Evolutionary conservation across 805 yeast species (phyloP).

Genomic region (Candida boleticola): DNA sequence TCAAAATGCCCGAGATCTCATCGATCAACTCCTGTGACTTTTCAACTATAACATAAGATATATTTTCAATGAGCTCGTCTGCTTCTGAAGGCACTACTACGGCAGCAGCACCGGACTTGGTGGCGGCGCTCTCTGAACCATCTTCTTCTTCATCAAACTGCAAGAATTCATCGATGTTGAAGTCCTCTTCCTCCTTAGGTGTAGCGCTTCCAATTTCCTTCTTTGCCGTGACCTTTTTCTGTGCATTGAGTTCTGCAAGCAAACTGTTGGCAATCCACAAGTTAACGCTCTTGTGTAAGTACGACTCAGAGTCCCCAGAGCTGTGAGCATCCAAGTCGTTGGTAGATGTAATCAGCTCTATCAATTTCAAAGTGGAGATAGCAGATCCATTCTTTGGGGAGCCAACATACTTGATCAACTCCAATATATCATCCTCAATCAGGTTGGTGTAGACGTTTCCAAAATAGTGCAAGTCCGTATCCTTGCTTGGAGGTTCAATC

Average conservation of each 20-base stretch:
- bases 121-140: slow-evolving; percentile 25
- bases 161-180: slow-evolving; percentile 21
- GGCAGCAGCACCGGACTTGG: slow-evolving; percentile 38
- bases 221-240: neutral
- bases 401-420: slow-evolving; percentile 2
- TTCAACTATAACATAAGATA: slow-evolving; percentile 27
- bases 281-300: slow-evolving; percentile 14
- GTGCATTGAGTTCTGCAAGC: neutral
- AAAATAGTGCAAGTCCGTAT: slow-evolving; percentile 13
- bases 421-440: slow-evolving; percentile 19
- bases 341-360: slow-evolving; percentile 11
- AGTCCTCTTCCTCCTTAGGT: neutral
- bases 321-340: neutral
- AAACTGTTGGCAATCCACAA: slow-evolving; percentile 33
- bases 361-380: neutral
- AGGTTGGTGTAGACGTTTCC: slow-evolving; percentile 13
- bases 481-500: neutral
- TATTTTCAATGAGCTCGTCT: slow-evolving; percentile 31
- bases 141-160: slow-evolving; percentile 21
- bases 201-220: neutral
- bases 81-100: too few relatives aligned
- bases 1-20: slow-evolving; percentile 19
- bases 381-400: neutral
- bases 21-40: slow-evolving; percentile 44
- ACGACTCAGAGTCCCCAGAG: slow-evolving; percentile 4